These are phyloP conservation scores for Hypoxylon lienhwacheense DNA, from an alignment of 495 filamentous ascomycete genomes.

Conservation along the genomic window DNA sequence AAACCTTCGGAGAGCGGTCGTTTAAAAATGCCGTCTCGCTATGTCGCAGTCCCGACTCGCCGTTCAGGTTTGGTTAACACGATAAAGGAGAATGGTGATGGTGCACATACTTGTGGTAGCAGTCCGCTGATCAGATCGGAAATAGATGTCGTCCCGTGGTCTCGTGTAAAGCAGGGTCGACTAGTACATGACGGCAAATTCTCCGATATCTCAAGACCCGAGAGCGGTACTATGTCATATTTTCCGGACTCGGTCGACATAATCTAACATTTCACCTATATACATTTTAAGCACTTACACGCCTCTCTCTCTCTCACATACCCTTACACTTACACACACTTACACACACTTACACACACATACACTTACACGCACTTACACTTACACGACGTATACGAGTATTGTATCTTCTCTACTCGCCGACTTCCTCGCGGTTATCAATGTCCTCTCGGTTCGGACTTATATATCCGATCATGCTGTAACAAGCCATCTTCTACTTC, in stretches of 20 bases:
- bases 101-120: background rate
- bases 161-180: background rate
- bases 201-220: conserved; percentile 13
- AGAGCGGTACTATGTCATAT: conserved; percentile 7
- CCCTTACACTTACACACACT: too few species aligned
- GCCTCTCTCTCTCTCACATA: too few species aligned
- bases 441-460: conserved; percentile 7
- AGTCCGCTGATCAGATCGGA: background rate
- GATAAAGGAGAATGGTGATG: background rate
- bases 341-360: too few species aligned
- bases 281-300: background rate
- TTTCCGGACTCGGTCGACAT: conserved; percentile 6
- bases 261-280: conserved; percentile 20
- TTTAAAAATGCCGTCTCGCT: conserved; percentile 28
- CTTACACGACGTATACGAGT: conserved; percentile 32
- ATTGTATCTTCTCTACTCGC: too few species aligned
- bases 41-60: conserved; percentile 24
- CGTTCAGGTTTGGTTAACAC: conserved; percentile 21
- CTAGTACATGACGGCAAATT: conserved; percentile 4
- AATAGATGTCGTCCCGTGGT: conserved; percentile 8
- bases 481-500: too few species aligned
- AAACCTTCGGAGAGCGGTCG: conserved; percentile 30
- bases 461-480: conserved; percentile 17
- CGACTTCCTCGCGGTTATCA: background rate
- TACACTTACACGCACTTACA: too few species aligned